Evolutionary conservation across 1,284 basidiomycete species (phyloP).

Genomic region (Marasmius sp.): DNA sequence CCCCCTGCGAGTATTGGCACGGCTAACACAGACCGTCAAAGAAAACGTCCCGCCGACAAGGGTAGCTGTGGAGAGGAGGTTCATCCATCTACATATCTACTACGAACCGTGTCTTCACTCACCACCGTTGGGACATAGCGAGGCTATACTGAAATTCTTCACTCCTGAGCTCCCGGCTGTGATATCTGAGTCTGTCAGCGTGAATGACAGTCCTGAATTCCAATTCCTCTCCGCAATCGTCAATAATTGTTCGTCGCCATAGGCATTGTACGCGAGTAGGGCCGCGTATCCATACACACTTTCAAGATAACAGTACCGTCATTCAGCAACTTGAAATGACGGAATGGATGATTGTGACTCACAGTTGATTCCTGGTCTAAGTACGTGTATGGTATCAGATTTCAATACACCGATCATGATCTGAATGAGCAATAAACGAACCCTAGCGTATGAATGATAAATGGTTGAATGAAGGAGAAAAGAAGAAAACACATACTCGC

Average conservation of each 20-base stretch:
- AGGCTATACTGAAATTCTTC: background rate
- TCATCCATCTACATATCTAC: background rate
- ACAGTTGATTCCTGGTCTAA: too few relatives aligned
- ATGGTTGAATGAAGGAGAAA: too few relatives aligned
- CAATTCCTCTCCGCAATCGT: background rate
- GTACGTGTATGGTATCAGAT: too few relatives aligned
- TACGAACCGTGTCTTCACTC: background rate
- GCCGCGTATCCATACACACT: background rate
- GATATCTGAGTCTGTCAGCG: background rate
- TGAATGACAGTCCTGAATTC: background rate
- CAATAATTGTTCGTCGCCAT: background rate
- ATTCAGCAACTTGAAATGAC: too few relatives aligned
- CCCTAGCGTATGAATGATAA: too few relatives aligned
- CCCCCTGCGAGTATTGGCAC: background rate
- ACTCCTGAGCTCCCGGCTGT: background rate
- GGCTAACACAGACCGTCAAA: background rate
- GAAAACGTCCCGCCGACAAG: background rate
- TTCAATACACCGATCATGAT: too few relatives aligned
- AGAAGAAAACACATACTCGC: too few relatives aligned
- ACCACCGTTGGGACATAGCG: background rate
- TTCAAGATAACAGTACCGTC: too few relatives aligned
- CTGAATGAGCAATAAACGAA: too few relatives aligned
- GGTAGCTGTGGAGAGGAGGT: background rate
- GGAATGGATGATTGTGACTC: too few relatives aligned
- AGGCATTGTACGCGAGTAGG: background rate